Evolutionary conservation across 768 basidiomycete genomes (phyloP).

Genomic region (Naematelia encephala): DNA sequence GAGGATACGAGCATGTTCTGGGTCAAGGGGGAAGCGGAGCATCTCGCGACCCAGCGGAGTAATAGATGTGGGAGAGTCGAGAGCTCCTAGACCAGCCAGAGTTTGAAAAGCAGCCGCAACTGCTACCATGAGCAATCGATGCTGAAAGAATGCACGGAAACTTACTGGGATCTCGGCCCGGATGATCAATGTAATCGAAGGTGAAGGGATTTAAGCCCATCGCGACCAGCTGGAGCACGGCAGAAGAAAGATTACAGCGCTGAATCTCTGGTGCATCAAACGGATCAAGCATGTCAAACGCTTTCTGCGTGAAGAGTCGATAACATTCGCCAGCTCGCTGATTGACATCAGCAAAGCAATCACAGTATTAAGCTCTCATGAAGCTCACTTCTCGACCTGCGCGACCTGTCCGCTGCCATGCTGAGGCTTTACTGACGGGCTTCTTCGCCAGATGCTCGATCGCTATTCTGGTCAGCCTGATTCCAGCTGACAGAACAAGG

Average conservation of each 20-base stretch:
- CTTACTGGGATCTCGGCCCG: constrained; percentile 70
- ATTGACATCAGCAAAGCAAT: not conserved
- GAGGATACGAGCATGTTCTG: constrained; percentile 70
- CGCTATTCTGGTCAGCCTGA: constrained; percentile 55
- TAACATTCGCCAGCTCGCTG: constrained; percentile 83
- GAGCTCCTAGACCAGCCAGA: constrained; percentile 74
- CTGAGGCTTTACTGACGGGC: constrained; percentile 83
- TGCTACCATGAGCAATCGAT: constrained; percentile 13
- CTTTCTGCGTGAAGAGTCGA: constrained; percentile 82
- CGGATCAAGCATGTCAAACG: constrained; percentile 64
- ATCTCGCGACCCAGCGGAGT: constrained; percentile 76
- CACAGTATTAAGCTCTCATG: too few relatives aligned
- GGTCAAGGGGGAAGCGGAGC: constrained; percentile 91
- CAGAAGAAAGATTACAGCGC: constrained; percentile 76
- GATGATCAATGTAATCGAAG: constrained; percentile 84
- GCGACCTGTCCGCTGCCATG: constrained; percentile 81
- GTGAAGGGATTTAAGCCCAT: constrained; percentile 74
- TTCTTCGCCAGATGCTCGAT: constrained; percentile 81
- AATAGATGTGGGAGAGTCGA: constrained; percentile 64
- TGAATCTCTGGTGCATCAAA: constrained; percentile 85
- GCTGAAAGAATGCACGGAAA: constrained; percentile 14
- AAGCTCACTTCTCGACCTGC: constrained; percentile 80
- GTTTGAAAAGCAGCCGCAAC: constrained; percentile 50
- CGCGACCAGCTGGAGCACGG: constrained; percentile 79
- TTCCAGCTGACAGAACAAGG: not conserved